Evolutionary conservation across 352 stramenopile genomes (phyloP).

Genomic region (Phytophthora fragariaefolia): DNA sequence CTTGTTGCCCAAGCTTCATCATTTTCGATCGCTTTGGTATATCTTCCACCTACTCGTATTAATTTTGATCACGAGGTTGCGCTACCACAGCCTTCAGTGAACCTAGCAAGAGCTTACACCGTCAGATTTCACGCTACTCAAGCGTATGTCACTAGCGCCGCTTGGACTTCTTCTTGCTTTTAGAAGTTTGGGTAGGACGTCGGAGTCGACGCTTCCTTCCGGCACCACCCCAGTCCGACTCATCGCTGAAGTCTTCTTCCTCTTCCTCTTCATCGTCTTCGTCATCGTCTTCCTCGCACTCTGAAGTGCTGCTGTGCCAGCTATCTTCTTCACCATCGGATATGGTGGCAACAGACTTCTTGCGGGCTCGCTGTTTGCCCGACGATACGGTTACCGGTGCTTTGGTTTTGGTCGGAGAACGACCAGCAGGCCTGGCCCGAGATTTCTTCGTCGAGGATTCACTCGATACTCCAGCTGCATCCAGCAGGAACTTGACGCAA

Average conservation of each 20-base stretch:
- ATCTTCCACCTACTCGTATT: not conserved
- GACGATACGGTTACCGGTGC: slow-evolving; percentile 14
- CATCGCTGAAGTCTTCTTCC: slow-evolving; percentile 53
- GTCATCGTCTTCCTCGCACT: slow-evolving; percentile 64
- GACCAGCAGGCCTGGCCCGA: not conserved
- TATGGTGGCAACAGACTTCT: slow-evolving; percentile 21
- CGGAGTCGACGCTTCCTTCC: slow-evolving; percentile 42
- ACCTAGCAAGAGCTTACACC: too few species aligned
- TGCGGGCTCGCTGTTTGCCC: slow-evolving; percentile 42
- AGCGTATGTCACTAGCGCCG: slow-evolving; percentile 39
- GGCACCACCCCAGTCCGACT: slow-evolving; percentile 49
- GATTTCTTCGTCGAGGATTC: slow-evolving; percentile 25
- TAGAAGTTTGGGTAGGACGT: slow-evolving; percentile 20
- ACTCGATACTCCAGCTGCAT: slow-evolving; percentile 56
- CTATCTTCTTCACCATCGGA: slow-evolving; percentile 65
- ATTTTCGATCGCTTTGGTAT: not conserved
- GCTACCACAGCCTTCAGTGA: not conserved
- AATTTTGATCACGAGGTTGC: too few species aligned
- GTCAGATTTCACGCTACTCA: too few species aligned
- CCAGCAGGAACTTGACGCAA: slow-evolving; percentile 76
- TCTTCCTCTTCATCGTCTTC: slow-evolving; percentile 69
- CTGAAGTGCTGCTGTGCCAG: slow-evolving; percentile 52
- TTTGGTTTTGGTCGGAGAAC: slow-evolving; percentile 22
- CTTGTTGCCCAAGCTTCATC: slow-evolving; percentile 26
- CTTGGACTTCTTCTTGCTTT: slow-evolving; percentile 42